Percentiles rank a stretch among this genome's conserved stretches.
phyloP scores from a whole-genome alignment of 305 asterid genomes.

The Andrographis paniculata region DNA sequence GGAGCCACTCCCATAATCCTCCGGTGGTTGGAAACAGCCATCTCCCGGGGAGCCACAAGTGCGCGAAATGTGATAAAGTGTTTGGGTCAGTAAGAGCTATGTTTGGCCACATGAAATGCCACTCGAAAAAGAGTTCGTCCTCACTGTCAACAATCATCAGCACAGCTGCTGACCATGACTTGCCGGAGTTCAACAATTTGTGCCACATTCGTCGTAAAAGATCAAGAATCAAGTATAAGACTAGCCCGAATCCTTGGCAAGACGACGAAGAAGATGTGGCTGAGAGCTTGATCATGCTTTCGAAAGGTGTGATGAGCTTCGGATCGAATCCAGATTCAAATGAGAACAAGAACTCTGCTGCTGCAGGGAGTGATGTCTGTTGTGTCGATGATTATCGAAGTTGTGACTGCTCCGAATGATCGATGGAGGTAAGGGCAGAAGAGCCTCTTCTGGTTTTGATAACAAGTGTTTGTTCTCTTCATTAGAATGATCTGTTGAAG shows the following conservation, averaged over 20 bases:
- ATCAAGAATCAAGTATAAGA: conserved; percentile 47
- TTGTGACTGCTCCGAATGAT: too few relatives aligned
- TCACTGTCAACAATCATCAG: conserved; percentile 32
- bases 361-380: too few relatives aligned
- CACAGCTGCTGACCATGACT: conserved; percentile 1
- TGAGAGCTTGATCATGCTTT: conserved; percentile 55
- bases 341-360: too few relatives aligned
- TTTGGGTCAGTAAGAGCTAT: conserved; percentile 62
- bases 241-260: conserved; percentile 23
- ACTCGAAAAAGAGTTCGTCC: conserved; percentile 45
- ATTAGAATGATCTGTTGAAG: too few relatives aligned
- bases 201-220: conserved; percentile 56
- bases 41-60: conserved; percentile 30
- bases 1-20: conserved; percentile 68
- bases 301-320: conserved; percentile 33
- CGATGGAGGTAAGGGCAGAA: too few relatives aligned
- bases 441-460: too few relatives aligned
- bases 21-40: too few relatives aligned
- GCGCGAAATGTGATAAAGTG: conserved; percentile 62
- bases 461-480: too few relatives aligned
- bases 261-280: conserved; percentile 53
- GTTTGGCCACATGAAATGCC: conserved; percentile 87
- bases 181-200: conserved; percentile 18
- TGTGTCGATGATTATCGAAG: too few relatives aligned
- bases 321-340: too few relatives aligned